phyloP scores from a whole-genome alignment of 345 rosid species.

The thale cress (Arabidopsis thaliana) region DNA sequence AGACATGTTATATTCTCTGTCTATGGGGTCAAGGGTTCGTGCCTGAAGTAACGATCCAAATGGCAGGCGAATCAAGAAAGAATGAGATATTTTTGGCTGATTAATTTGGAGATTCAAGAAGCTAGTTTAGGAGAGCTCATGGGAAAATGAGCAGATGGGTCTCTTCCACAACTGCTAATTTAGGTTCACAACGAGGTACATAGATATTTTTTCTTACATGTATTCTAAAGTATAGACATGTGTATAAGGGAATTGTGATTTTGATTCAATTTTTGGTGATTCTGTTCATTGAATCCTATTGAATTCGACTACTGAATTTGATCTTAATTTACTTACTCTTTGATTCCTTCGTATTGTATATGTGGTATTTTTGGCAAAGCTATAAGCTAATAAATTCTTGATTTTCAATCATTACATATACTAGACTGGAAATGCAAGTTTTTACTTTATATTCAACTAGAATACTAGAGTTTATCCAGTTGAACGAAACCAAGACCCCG shows the following conservation, averaged over 20 bases:
- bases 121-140: conserved; percentile 29
- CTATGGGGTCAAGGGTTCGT: conserved; percentile 23
- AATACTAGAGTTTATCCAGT: too few species aligned
- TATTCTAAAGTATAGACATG: conserved; percentile 26
- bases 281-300: conserved; percentile 28
- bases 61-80: conserved; percentile 14
- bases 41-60: conserved; percentile 3
- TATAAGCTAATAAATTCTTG: conserved; percentile 27
- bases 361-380: conserved; percentile 30
- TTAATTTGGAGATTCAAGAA: conserved; percentile 27
- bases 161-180: conserved; percentile 27
- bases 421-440: background rate
- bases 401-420: background rate
- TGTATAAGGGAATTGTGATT: conserved; percentile 36
- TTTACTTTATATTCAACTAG: background rate
- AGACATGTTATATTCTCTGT: conserved; percentile 2
- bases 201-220: conserved; percentile 28
- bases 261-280: conserved; percentile 32
- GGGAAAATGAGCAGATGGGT: conserved; percentile 17
- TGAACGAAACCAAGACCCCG: too few species aligned
- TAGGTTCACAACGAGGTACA: conserved; percentile 36
- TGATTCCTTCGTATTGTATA: conserved; percentile 33
- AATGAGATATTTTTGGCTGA: conserved; percentile 8
- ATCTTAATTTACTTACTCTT: conserved; percentile 10
- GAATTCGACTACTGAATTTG: conserved; percentile 7